These are phyloP conservation scores for Wallacemonas sp. DNA, from an alignment of 208 protist genomes.

Conservation along the genomic window DNA sequence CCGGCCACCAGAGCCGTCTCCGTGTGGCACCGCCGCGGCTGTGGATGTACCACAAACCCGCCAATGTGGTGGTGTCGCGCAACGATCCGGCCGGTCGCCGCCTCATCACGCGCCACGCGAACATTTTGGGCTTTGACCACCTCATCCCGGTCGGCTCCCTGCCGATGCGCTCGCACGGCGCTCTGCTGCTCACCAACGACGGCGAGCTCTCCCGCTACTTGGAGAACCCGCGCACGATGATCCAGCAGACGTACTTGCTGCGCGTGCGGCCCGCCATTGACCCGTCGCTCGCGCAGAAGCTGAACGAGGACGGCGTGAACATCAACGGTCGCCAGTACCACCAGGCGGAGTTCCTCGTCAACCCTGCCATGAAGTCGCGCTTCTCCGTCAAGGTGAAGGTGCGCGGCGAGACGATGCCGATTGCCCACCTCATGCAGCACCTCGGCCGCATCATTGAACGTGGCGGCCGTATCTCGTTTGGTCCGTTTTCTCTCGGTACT, in stretches of 20 bases:
- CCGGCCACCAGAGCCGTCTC: constrained; percentile 68
- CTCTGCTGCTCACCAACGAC: constrained; percentile 89
- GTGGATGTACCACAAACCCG: constrained; percentile 92
- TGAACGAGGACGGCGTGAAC: constrained; percentile 82
- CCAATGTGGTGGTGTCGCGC: constrained; percentile 84
- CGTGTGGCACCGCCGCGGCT: constrained; percentile 80
- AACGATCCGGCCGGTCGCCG: constrained; percentile 73
- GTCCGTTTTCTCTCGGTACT: constrained; percentile 71
- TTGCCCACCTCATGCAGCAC: constrained; percentile 84
- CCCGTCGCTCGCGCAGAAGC: constrained; percentile 80
- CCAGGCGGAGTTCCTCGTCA: constrained; percentile 81
- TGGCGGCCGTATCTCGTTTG: constrained; percentile 85
- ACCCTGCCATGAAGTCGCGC: constrained; percentile 74
- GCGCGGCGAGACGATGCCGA: constrained; percentile 69
- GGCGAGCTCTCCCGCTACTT: constrained; percentile 85
- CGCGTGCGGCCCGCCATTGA: constrained; percentile 85
- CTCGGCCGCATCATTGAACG: constrained; percentile 76
- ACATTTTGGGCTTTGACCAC: constrained; percentile 87
- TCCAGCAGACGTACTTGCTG: constrained; percentile 88
- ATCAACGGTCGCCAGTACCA: constrained; percentile 75
- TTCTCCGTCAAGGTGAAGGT: constrained; percentile 88
- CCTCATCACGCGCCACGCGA: constrained; percentile 79
- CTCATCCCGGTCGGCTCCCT: constrained; percentile 87
- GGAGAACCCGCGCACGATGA: constrained; percentile 70
- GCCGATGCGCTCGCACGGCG: constrained; percentile 80